phyloP scores from a whole-genome alignment of 1,284 basidiomycete genomes.

The Athelia psychrophila region DNA sequence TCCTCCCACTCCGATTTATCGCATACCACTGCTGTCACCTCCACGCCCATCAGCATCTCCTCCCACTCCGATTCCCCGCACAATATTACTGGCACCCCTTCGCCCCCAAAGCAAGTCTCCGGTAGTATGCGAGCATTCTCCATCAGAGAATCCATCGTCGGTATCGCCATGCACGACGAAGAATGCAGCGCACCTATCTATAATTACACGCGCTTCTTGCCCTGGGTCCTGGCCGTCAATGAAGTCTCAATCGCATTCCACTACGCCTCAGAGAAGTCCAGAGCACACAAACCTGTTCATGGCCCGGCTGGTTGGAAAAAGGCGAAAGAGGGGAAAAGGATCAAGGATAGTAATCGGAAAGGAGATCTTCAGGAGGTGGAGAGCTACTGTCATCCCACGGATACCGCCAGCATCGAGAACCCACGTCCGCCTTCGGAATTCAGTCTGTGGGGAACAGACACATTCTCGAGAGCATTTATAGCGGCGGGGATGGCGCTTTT shows the following conservation, averaged over 20 bases:
- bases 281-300: conserved; percentile 3
- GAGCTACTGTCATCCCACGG: conserved; percentile 17
- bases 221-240: conserved; percentile 21
- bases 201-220: conserved; percentile 25
- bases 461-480: conserved; percentile 28
- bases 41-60: no score
- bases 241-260: conserved; percentile 17
- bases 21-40: no score
- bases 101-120: no score
- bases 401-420: background rate
- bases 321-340: background rate
- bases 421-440: background rate
- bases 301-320: no score
- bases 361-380: conserved; percentile 24
- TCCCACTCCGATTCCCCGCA: no score
- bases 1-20: no score
- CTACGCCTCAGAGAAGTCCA: conserved; percentile 9
- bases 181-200: conserved; percentile 23
- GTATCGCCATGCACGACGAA: conserved; percentile 16
- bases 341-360: conserved; percentile 12
- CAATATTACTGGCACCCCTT: no score
- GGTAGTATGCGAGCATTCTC: conserved; percentile 2
- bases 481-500: conserved; percentile 30
- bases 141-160: background rate
- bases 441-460: conserved; percentile 23